Conservation (phyloP, 208 protist species). For the Leishmania lainsoni region DNA sequence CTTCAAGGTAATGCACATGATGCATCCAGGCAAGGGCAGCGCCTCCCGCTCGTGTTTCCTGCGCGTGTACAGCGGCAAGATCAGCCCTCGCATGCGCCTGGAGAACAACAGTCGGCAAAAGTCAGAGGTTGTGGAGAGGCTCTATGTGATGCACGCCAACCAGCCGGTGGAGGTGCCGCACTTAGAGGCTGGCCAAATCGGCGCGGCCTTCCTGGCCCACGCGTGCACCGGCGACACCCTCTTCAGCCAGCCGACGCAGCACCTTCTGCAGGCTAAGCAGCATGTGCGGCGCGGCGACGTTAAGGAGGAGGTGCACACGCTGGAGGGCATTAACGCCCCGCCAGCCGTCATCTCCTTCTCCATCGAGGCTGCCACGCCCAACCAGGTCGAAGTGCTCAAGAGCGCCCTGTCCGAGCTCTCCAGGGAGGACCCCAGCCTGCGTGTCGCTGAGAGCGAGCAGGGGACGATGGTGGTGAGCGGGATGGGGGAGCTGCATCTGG, state of each 20-base stretch:
- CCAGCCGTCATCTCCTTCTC: slow-evolving; percentile 96
- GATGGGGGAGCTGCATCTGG: slow-evolving; percentile 96
- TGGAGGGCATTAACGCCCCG: slow-evolving; percentile 92
- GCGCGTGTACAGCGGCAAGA: slow-evolving; percentile 89
- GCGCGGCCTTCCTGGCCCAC: slow-evolving; percentile 68
- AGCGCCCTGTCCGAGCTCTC: slow-evolving; percentile 93
- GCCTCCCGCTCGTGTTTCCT: slow-evolving; percentile 92
- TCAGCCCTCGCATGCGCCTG: slow-evolving; percentile 68
- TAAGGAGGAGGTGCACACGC: slow-evolving; percentile 55
- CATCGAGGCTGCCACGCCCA: slow-evolving; percentile 89
- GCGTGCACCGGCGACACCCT: slow-evolving; percentile 84
- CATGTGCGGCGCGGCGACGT: slow-evolving; percentile 29
- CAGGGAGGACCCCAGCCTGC: slow-evolving; percentile 95
- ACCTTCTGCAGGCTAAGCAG: slow-evolving; percentile 35
- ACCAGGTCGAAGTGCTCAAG: slow-evolving; percentile 84
- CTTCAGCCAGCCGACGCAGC: slow-evolving; percentile 49
- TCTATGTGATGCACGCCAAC: slow-evolving; percentile 93
- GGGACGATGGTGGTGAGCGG: slow-evolving; percentile 94
- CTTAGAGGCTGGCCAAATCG: slow-evolving; percentile 77
- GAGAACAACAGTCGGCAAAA: slow-evolving; percentile 66
- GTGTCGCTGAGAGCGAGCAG: slow-evolving; percentile 80
- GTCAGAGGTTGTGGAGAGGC: slow-evolving; percentile 60
- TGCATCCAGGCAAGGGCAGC: slow-evolving; percentile 56
- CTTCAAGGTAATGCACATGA: slow-evolving; percentile 92
- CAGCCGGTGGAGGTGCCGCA: slow-evolving; percentile 75